Evolutionary conservation across 768 basidiomycete species (phyloP), one percentile per base, ranked within the genome.

Genomic region (Dacryopinax spathularia): DNA sequence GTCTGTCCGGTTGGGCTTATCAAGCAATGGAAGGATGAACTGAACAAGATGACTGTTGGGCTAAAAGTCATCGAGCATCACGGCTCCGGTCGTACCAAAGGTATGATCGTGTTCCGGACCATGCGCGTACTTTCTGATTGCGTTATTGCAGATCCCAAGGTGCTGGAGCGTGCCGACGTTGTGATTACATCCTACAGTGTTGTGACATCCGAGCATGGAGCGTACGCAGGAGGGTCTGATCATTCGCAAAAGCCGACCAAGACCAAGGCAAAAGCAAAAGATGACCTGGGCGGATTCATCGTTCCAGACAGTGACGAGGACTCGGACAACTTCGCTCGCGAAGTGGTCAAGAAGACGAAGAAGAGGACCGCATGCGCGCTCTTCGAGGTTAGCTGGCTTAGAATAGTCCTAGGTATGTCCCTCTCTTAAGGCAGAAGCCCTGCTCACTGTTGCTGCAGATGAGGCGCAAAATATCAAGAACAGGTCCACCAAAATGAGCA

Each of bases 401-500:
- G 91, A 12, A 79, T 95, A 59, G 87, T 97, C 29, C 81, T 97
- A 0, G 91, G 94, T 91, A 67, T 25, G 73, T 22, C n/a, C 29
- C 29, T 44, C 43, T n/a, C 33, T 31, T 20, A 9, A 33, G 48
- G 64, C 33, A 62, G 12, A 20, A 4, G n/a, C 25, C 31, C 29
- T 20, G 2, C 36, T 60, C 39, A 56, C 29, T 27, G 18, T 56
- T 20, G 20, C 5, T n/a, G 31, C 64, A 89, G 93, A 96, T 70
- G 92, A 96, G 70, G 93, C 93, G 0, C 93, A 96, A 71, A 89
- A 87, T 68, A 95, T 96, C 77, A 95, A 94, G 78, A 91, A 93
- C 69, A 79, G 83, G 60, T 85, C 79, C 34, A 89, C 79, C 0
- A 88, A 91, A 70, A 82, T 82, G 33, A 84, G 90, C 4, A 69